phyloP scores from a whole-genome alignment of 176 grass and related monocot species.

The Hsuehochloa calcarea region DNA sequence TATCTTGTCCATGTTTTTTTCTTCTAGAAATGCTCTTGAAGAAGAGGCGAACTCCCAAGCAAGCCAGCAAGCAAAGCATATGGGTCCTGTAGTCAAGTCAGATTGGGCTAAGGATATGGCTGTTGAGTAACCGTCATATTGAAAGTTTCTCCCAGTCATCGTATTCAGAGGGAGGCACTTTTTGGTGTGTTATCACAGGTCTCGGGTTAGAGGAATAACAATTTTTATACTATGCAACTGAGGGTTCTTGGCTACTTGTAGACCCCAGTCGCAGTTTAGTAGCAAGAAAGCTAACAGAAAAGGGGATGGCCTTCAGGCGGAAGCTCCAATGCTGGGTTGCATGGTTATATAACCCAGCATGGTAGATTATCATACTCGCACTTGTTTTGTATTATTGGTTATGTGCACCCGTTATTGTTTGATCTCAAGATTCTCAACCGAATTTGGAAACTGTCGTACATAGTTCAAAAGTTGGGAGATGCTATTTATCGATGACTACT shows the following conservation, averaged over 20 bases:
- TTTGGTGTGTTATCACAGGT: not conserved
- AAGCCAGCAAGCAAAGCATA: constrained; percentile 14
- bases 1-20: not conserved
- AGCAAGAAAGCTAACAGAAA: constrained; percentile 41
- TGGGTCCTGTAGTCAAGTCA: not conserved
- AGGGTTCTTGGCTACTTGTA: constrained; percentile 41
- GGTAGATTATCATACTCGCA: constrained; percentile 26
- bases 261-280: constrained; percentile 33
- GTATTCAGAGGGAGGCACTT: not conserved
- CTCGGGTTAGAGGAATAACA: constrained; percentile 38
- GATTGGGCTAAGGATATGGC: constrained; percentile 5
- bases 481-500: not conserved
- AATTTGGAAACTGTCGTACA: constrained; percentile 13
- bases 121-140: constrained; percentile 17
- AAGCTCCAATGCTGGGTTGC: constrained; percentile 26
- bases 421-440: no score
- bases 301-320: constrained; percentile 29
- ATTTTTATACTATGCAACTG: constrained; percentile 30
- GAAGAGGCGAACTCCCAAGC: constrained; percentile 18
- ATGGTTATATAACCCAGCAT: constrained; percentile 26
- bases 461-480: not conserved
- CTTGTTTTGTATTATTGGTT: not conserved
- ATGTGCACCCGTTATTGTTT: not conserved
- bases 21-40: constrained; percentile 6
- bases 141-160: constrained; percentile 17